Conservation (phyloP, 352 stramenopile species). For the Elongisporangium senticosum region DNA sequence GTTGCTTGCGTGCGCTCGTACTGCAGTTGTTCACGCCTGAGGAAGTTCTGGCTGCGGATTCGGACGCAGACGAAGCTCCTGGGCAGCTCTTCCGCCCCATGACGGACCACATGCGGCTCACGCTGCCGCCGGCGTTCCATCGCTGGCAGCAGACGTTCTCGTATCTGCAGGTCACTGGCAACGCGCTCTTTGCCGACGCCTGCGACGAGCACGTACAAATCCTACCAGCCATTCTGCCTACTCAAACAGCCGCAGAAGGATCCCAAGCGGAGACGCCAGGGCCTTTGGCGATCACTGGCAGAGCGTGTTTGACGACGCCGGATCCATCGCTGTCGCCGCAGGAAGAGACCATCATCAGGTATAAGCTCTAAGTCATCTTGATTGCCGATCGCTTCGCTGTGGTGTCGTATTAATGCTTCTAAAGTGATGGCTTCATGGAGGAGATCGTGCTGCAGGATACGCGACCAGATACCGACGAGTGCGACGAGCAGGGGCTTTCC, state of each 20-base stretch:
- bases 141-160: conserved; percentile 43
- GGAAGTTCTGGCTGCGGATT: conserved; percentile 1
- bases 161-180: conserved; percentile 33
- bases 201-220: conserved; percentile 38
- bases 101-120: conserved; percentile 43
- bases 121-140: conserved; percentile 33
- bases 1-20: neutral
- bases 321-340: conserved; percentile 2
- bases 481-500: neutral
- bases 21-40: neutral
- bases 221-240: conserved; percentile 1
- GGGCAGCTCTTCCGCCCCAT: conserved; percentile 25
- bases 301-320: conserved; percentile 11
- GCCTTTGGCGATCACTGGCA: conserved; percentile 11
- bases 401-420: neutral
- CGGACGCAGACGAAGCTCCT: conserved; percentile 11
- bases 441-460: conserved; percentile 27
- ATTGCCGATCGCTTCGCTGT: too few relatives aligned
- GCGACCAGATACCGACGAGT: conserved; percentile 4
- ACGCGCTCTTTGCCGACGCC: conserved; percentile 13
- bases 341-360: conserved; percentile 17
- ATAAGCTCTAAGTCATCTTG: neutral
- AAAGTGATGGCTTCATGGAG: conserved; percentile 42
- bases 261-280: neutral
- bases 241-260: neutral